Percentiles rank a stretch among this genome's conserved stretches.
Evolutionary conservation across 2,329 filamentous ascomycete species (phyloP).

Genomic region (Fusarium longipes): DNA sequence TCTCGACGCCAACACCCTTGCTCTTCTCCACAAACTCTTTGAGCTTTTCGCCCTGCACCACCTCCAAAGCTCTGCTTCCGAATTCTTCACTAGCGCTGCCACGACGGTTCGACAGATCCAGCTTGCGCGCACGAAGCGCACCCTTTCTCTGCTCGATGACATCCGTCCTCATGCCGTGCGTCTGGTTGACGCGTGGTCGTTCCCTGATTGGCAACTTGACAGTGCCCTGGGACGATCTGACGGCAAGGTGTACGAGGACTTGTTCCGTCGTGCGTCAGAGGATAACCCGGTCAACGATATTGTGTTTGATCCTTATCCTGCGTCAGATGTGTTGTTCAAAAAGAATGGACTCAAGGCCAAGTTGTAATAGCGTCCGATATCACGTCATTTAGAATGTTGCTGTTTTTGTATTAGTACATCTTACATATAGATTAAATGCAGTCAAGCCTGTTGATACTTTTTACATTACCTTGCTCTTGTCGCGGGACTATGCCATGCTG

Average conservation of each 20-base stretch:
- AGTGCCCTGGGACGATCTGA: conserved; percentile 76
- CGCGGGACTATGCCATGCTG: background rate
- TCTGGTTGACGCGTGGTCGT: conserved; percentile 79
- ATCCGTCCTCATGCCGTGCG: conserved; percentile 78
- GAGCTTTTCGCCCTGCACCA: conserved; percentile 78
- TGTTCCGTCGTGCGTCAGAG: conserved; percentile 78
- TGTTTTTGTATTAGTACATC: background rate
- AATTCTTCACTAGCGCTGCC: conserved; percentile 78
- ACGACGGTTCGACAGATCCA: conserved; percentile 79
- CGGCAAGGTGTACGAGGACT: conserved; percentile 81
- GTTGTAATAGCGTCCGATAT: conserved; percentile 11
- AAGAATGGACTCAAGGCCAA: conserved; percentile 25
- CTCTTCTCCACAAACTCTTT: conserved; percentile 77
- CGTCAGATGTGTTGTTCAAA: conserved; percentile 48
- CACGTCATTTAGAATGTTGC: background rate
- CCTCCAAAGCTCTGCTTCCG: conserved; percentile 73
- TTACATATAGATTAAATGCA: conserved; percentile 4
- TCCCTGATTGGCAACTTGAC: conserved; percentile 83
- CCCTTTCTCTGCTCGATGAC: conserved; percentile 76
- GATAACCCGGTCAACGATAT: conserved; percentile 79
- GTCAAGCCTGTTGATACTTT: background rate
- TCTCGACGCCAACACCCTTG: conserved; percentile 67
- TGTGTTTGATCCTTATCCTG: conserved; percentile 77
- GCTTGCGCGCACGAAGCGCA: conserved; percentile 72
- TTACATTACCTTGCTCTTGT: background rate